Conservation (phyloP, 345 rosid genomes). For the Limnanthes douglasii region DNA sequence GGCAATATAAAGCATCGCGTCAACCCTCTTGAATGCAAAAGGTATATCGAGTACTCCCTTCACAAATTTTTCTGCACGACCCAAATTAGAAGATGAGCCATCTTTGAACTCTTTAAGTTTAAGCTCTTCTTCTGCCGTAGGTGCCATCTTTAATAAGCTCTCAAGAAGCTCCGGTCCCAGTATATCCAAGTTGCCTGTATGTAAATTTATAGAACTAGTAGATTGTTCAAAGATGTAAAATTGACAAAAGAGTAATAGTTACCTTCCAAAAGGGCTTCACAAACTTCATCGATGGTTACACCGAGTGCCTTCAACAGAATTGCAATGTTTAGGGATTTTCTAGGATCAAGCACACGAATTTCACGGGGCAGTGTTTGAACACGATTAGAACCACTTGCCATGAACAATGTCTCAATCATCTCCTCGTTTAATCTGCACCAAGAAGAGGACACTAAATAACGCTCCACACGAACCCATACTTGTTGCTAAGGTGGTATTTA, state of each 20-base stretch:
- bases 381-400: constrained; percentile 36
- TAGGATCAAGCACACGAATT: constrained; percentile 71
- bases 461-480: too few relatives aligned
- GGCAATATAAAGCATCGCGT: constrained; percentile 78
- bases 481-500: too few relatives aligned
- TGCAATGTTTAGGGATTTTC: constrained; percentile 84
- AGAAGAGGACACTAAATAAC: too few relatives aligned
- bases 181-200: constrained; percentile 68
- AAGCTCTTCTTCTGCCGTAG: constrained; percentile 71
- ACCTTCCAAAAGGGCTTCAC: constrained; percentile 92
- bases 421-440: constrained; percentile 81
- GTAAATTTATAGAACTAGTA: constrained; percentile 2
- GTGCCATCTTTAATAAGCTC: constrained; percentile 90
- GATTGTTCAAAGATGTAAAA: too few relatives aligned
- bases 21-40: constrained; percentile 75
- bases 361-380: constrained; percentile 27
- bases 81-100: constrained; percentile 62
- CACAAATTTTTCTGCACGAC: constrained; percentile 90
- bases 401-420: constrained; percentile 88
- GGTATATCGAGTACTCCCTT: constrained; percentile 72
- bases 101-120: constrained; percentile 66
- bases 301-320: constrained; percentile 86
- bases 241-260: constrained; percentile 1
- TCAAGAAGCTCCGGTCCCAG: constrained; percentile 89
- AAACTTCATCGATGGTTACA: constrained; percentile 86